Conservation (phyloP, 2,329 filamentous ascomycete species). For the Didymella lethalis region DNA sequence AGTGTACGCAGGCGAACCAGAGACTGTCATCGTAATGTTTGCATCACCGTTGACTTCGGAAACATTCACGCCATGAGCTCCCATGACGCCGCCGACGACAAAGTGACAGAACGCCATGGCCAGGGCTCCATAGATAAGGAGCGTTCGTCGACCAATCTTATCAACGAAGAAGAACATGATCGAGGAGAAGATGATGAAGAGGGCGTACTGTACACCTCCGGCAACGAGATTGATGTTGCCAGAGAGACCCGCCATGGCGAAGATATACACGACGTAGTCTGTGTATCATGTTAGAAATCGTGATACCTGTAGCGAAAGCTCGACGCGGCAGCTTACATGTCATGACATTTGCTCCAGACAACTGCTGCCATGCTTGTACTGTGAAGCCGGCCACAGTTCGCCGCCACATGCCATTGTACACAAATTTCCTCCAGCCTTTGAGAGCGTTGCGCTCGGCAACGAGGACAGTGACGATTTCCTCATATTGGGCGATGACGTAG, state of each 20-base stretch:
- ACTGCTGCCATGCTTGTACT: constrained; percentile 65
- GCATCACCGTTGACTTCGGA: constrained; percentile 56
- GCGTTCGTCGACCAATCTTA: constrained; percentile 51
- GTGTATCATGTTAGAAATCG: constrained; percentile 32
- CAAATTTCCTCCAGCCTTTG: constrained; percentile 55
- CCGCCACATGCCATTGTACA: constrained; percentile 66
- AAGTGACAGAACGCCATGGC: constrained; percentile 58
- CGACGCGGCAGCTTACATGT: constrained; percentile 20
- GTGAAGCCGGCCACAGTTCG: constrained; percentile 64
- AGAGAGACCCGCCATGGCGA: constrained; percentile 65
- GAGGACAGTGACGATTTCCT: constrained; percentile 56
- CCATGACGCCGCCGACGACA: constrained; percentile 54
- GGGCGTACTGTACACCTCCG: constrained; percentile 52
- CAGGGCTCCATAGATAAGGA: constrained; percentile 55
- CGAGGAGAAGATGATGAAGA: constrained; percentile 54
- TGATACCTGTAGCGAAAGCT: neutral
- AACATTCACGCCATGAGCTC: constrained; percentile 52
- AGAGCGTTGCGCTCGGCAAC: constrained; percentile 52
- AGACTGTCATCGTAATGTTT: constrained; percentile 64
- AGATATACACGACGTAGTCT: constrained; percentile 66
- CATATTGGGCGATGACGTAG: constrained; percentile 58
- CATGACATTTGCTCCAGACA: constrained; percentile 52
- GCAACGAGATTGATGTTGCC: constrained; percentile 59
- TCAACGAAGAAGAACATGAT: constrained; percentile 55
- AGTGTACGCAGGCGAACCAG: constrained; percentile 63